Percentiles rank a stretch among this genome's conserved stretches.
Evolutionary conservation across 805 yeast genomes (phyloP).

Genomic region (Starmera pachycereana): DNA sequence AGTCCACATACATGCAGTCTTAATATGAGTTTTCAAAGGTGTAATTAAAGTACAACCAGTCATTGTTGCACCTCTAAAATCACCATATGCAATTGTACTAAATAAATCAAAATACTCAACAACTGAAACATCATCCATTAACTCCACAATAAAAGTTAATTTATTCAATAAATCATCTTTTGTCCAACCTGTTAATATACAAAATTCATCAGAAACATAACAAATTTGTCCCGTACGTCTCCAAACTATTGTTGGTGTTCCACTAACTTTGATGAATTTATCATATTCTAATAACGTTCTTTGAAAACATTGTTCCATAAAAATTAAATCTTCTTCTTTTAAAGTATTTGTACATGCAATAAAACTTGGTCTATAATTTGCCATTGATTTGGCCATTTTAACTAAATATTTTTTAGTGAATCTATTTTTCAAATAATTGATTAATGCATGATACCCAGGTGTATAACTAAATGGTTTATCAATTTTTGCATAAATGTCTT

Average conservation of each 20-base stretch:
- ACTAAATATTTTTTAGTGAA: constrained; percentile 64
- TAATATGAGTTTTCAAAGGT: constrained; percentile 39
- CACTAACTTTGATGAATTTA: constrained; percentile 70
- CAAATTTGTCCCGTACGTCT: constrained; percentile 92
- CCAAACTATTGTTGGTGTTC: constrained; percentile 95
- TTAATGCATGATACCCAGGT: constrained; percentile 77
- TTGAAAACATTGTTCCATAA: constrained; percentile 95
- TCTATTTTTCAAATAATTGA: constrained; percentile 60
- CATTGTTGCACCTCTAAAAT: constrained; percentile 82
- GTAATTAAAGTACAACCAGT: constrained; percentile 74
- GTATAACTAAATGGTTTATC: constrained; percentile 78
- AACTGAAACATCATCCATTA: constrained; percentile 81
- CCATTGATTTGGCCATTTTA: constrained; percentile 78
- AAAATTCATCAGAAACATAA: constrained; percentile 90
- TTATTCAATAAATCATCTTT: constrained; percentile 56
- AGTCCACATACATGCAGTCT: constrained; percentile 87
- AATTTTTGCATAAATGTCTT: constrained; percentile 71
- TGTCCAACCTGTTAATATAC: constrained; percentile 85
- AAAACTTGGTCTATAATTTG: constrained; percentile 84
- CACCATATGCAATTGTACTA: constrained; percentile 81
- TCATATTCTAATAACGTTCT: constrained; percentile 84
- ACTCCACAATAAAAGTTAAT: constrained; percentile 63
- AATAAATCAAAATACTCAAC: constrained; percentile 82
- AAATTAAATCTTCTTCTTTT: constrained; percentile 84
- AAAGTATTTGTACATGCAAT: constrained; percentile 85